Percentiles rank a stretch among this genome's conserved stretches.
Conservation (phyloP, 208 protist genomes). For the Crithidia mellificae region DNA sequence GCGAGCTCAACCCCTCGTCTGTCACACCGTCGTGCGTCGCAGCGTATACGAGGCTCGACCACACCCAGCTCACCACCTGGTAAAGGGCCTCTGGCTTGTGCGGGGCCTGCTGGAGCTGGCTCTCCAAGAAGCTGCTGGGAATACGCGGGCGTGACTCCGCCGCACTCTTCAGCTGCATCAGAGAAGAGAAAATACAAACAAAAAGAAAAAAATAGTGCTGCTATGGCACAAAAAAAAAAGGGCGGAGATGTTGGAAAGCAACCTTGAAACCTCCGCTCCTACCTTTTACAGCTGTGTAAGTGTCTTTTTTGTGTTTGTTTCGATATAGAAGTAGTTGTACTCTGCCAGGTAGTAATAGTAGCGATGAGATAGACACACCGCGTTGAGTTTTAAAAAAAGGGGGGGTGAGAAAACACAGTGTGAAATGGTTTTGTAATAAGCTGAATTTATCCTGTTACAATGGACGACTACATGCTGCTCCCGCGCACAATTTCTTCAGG, state of each 20-base stretch:
- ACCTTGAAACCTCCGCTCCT: no score
- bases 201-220: neutral
- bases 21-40: neutral
- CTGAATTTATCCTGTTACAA: no score
- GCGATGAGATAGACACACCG: no score
- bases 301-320: no score
- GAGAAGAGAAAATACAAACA: neutral
- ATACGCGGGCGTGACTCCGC: constrained; percentile 7
- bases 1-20: neutral
- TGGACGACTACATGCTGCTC: no score
- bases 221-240: constrained; percentile 3
- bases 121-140: constrained; percentile 12
- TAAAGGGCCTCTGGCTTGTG: constrained; percentile 20
- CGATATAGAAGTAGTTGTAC: no score
- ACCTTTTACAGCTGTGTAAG: no score
- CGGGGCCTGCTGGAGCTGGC: constrained; percentile 16
- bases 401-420: no score
- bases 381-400: no score
- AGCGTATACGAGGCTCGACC: constrained; percentile 22
- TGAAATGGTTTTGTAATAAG: no score
- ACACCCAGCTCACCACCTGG: constrained; percentile 25
- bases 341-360: no score
- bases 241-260: neutral
- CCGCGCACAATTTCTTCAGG: no score
- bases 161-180: neutral